Percentiles rank a stretch among this genome's conserved stretches.
These are phyloP conservation scores for Triangularia setosa DNA, from an alignment of 2,329 filamentous ascomycete genomes.

Conservation along the genomic window DNA sequence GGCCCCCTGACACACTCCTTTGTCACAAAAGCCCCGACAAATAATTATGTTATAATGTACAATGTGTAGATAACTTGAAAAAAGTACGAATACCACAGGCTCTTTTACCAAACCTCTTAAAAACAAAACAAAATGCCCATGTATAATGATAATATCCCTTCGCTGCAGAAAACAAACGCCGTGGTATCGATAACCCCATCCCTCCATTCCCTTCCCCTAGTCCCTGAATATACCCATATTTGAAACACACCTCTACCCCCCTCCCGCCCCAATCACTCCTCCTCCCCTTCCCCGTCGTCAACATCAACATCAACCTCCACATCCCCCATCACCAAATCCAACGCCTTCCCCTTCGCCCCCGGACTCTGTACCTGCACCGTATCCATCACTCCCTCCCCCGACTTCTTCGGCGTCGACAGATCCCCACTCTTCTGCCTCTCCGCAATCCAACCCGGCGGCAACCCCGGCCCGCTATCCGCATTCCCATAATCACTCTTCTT, in stretches of 20 bases:
- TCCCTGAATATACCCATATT: neutral
- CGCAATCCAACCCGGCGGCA: constrained; percentile 54
- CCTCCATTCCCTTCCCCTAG: neutral
- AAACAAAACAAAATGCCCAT: neutral
- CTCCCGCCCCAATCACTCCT: neutral
- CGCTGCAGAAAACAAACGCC: neutral
- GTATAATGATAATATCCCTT: neutral
- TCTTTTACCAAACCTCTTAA: neutral
- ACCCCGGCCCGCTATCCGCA: constrained; percentile 60
- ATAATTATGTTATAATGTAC: neutral
- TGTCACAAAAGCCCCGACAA: neutral
- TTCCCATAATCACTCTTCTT: constrained; percentile 67
- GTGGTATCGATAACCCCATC: neutral
- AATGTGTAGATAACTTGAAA: neutral
- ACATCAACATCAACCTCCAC: constrained; percentile 20
- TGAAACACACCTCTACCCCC: too few species aligned
- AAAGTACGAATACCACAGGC: neutral
- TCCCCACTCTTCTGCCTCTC: constrained; percentile 28
- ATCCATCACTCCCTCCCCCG: constrained; percentile 32
- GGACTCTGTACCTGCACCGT: constrained; percentile 38
- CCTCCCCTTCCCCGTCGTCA: neutral
- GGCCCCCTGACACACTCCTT: neutral
- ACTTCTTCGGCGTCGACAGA: constrained; percentile 16
- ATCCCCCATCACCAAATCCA: constrained; percentile 29
- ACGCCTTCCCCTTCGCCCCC: constrained; percentile 13